Evolutionary conservation across 2,329 filamentous ascomycete genomes (phyloP), one percentile per base, ranked within the genome.

Genomic region (Calonectria leucothoes): DNA sequence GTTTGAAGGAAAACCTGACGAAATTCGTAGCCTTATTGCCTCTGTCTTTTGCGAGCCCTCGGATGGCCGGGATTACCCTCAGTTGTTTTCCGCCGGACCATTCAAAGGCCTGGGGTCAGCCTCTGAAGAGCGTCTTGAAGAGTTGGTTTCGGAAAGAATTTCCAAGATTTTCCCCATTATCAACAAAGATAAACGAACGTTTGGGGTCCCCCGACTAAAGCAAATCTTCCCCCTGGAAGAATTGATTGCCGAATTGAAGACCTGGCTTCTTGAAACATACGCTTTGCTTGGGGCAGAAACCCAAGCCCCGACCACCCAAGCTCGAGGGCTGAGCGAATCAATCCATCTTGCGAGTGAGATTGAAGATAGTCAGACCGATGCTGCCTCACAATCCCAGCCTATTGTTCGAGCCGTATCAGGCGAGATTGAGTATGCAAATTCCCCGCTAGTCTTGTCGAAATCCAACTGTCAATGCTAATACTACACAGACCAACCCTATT

Each of bases 21-120:
- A 79, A 39, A 70, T 75, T 20, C 72, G 69, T 6, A 68, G 75
- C 2, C 66, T 78, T 14, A 78, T 84, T 31, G 81, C 81, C 23
- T 71, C 75, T 4, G 76, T 81, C 8, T 85, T 86, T 49, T 85
- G 83, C 70, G 67, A 79, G 57, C 66, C 73, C 15, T 6, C 31
- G 6, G 70, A 76, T 7, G 17, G 20, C 29, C 25, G 29, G 5
- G 37, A 51, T 33, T 75, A 71, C 45, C 23, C 61, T 4, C 27
- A 45, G 2, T 74, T 80, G 11, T 75, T 81, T 17, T 29, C 59
- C 12, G 25, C 78, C 14, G 78, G 82, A 1, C 80, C 79, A 15
- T 83, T 81, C 72, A 78, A 73, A 66, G 73, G 76, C 35, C 70
- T 84, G 10, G 80, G 78, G 4, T 75, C 72, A 10, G 55, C 63